Evolutionary conservation across 306 rosid genomes (phyloP).

Genomic region (Phaseolus lunatus): DNA sequence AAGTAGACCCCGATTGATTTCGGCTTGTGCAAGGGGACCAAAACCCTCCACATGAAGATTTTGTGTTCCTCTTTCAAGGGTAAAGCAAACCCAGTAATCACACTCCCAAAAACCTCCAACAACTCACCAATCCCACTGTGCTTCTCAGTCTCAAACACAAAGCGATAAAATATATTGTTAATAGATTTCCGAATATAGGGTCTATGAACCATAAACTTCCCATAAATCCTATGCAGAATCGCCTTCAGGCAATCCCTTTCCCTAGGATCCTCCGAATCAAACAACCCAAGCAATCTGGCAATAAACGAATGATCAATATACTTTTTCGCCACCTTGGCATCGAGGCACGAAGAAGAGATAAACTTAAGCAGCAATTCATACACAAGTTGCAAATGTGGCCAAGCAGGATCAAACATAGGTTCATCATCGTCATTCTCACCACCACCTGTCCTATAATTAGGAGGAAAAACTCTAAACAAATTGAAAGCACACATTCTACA

Average conservation of each 20-base stretch:
- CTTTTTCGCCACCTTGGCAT: conserved; percentile 56
- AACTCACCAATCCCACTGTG: conserved; percentile 58
- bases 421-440: conserved; percentile 57
- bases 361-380: conserved; percentile 55
- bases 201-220: conserved; percentile 63
- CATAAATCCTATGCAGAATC: conserved; percentile 56
- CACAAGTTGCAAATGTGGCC: conserved; percentile 61
- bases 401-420: conserved; percentile 54
- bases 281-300: conserved; percentile 51
- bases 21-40: conserved; percentile 63
- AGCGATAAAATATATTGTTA: conserved; percentile 53
- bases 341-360: conserved; percentile 49
- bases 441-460: conserved; percentile 50
- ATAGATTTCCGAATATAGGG: conserved; percentile 53
- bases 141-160: conserved; percentile 53
- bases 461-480: conserved; percentile 56
- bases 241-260: conserved; percentile 60
- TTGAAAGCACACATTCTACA: conserved; percentile 57
- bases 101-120: conserved; percentile 58
- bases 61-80: conserved; percentile 61
- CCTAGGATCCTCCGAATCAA: conserved; percentile 59
- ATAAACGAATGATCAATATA: conserved; percentile 55
- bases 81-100: conserved; percentile 57
- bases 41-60: conserved; percentile 60
- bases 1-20: conserved; percentile 53